A percentile compares a stretch with the other conserved stretches of the same genome.
Conservation (phyloP, 306 rosid genomes). For the Herpetospermum pedunculosum region DNA sequence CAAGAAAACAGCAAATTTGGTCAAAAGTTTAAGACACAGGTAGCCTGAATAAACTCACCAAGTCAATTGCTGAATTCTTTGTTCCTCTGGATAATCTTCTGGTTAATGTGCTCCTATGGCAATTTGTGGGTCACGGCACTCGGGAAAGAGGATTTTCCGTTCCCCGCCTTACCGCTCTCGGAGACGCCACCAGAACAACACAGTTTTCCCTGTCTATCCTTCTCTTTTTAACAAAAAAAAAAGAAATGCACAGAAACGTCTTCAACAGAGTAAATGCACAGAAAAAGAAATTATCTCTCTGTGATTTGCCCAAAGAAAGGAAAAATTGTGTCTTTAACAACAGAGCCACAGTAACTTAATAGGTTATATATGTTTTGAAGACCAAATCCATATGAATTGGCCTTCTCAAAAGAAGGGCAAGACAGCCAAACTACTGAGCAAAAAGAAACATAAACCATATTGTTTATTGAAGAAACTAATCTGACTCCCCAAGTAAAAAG, state of each 20-base stretch:
- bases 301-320: not conserved
- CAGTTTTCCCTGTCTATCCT: not conserved
- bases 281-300: not conserved
- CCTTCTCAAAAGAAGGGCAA: not conserved
- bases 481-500: not conserved
- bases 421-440: not conserved
- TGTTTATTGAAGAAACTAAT: not conserved
- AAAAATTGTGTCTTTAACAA: not conserved
- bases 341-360: not conserved
- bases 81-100: not conserved
- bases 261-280: conserved; percentile 5
- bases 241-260: not conserved
- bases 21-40: not conserved
- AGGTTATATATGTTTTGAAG: not conserved
- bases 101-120: not conserved
- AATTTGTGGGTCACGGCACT: not conserved
- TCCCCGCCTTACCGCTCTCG: not conserved
- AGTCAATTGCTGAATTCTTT: not conserved
- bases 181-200: not conserved
- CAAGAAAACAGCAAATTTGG: not conserved
- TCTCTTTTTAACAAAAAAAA: not conserved
- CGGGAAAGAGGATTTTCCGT: not conserved
- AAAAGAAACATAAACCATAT: not conserved
- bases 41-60: not conserved
- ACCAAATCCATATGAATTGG: not conserved